Conservation (phyloP, 495 filamentous ascomycete species). For the Podospora didyma region DNA sequence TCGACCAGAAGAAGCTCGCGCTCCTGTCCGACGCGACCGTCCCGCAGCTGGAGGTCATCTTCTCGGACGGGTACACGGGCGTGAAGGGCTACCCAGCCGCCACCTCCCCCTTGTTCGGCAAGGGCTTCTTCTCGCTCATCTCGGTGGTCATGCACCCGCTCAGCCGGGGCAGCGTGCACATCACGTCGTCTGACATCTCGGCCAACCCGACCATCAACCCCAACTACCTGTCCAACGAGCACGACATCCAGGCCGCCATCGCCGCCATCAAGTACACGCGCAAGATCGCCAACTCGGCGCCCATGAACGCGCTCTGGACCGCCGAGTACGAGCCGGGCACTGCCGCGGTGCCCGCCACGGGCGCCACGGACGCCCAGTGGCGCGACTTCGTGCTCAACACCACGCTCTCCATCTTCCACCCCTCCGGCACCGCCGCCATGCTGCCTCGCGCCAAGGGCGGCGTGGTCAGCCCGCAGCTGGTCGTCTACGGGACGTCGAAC, state of each 20-base stretch:
- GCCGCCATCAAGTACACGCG: constrained; percentile 13
- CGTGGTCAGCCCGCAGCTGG: constrained; percentile 45
- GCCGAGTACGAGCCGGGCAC: constrained; percentile 22
- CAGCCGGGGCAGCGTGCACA: constrained; percentile 48
- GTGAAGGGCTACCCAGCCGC: constrained; percentile 28
- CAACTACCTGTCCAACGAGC: constrained; percentile 19
- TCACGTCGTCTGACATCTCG: constrained; percentile 20
- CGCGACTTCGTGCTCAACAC: constrained; percentile 17
- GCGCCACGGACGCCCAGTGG: constrained; percentile 18
- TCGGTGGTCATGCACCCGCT: constrained; percentile 41
- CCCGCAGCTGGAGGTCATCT: constrained; percentile 28
- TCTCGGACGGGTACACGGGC: constrained; percentile 28
- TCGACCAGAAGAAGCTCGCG: constrained; percentile 14
- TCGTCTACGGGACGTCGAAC: constrained; percentile 39
- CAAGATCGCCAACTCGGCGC: constrained; percentile 10
- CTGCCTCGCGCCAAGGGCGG: constrained; percentile 34
- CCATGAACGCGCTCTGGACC: constrained; percentile 10
- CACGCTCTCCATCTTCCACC: constrained; percentile 23
- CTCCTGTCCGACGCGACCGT: constrained; percentile 14
- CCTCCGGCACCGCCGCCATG: constrained; percentile 46
- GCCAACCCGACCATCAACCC: constrained; percentile 18
- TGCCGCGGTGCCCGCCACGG: not conserved
- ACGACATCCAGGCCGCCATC: constrained; percentile 16
- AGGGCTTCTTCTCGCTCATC: constrained; percentile 39
- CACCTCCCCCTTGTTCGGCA: constrained; percentile 18